Evolutionary conservation across 2,329 filamentous ascomycete genomes (phyloP).

Genomic region (Neobulgaria alba): DNA sequence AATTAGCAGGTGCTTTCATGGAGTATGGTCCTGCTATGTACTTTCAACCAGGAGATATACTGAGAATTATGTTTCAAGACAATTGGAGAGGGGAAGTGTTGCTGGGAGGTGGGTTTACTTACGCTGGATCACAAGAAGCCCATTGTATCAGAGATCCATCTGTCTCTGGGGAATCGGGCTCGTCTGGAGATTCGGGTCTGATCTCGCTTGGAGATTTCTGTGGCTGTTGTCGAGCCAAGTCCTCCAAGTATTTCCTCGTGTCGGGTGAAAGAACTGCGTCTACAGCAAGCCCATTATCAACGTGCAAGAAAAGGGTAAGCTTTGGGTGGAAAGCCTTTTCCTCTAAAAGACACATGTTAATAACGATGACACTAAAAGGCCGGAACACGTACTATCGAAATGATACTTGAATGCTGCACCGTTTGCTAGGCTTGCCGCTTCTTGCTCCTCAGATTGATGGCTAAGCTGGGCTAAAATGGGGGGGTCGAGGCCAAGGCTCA

Average conservation of each 20-base stretch:
- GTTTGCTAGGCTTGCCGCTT: slow-evolving; percentile 4
- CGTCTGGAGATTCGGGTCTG: no score
- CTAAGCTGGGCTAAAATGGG: slow-evolving; percentile 57
- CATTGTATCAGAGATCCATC: no score
- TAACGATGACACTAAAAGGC: neutral
- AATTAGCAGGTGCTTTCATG: no score
- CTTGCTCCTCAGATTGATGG: neutral
- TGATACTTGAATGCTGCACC: slow-evolving; percentile 42
- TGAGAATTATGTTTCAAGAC: no score
- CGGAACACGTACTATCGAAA: slow-evolving; percentile 37
- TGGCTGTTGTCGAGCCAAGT: neutral
- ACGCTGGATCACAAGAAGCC: no score
- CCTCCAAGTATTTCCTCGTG: neutral
- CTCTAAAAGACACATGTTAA: slow-evolving; percentile 20
- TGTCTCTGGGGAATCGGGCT: no score
- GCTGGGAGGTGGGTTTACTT: no score
- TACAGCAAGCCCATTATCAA: slow-evolving; percentile 56
- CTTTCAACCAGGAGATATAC: neutral
- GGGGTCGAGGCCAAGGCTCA: slow-evolving; percentile 61
- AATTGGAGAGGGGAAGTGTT: no score
- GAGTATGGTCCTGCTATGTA: neutral
- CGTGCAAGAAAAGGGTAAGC: slow-evolving; percentile 60
- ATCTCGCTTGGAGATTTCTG: no score
- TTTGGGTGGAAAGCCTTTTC: slow-evolving; percentile 53
- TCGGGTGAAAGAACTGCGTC: slow-evolving; percentile 48